Percentiles rank a stretch among this genome's conserved stretches.
These are phyloP conservation scores for Pyrrhoderma lamaoense DNA, from an alignment of 1,284 basidiomycete genomes.

Conservation along the genomic window DNA sequence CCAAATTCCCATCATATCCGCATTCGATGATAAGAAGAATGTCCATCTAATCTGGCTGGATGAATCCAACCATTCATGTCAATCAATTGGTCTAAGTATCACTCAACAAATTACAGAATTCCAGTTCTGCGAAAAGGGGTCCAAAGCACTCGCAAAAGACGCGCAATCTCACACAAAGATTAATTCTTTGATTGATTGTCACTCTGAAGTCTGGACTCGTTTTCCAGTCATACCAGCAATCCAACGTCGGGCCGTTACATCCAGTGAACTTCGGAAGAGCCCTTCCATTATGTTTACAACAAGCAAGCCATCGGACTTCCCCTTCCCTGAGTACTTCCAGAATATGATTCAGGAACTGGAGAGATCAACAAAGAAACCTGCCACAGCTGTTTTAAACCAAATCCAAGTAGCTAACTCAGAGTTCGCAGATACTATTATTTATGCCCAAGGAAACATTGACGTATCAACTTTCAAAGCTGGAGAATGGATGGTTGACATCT, in stretches of 20 bases:
- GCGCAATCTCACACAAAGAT: slow-evolving; percentile 27
- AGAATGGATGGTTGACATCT: slow-evolving; percentile 54
- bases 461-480: slow-evolving; percentile 37
- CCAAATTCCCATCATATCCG: slow-evolving; percentile 31
- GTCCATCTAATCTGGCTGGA: slow-evolving; percentile 39
- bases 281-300: slow-evolving; percentile 39
- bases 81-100: slow-evolving; percentile 42
- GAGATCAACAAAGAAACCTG: slow-evolving; percentile 43
- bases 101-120: slow-evolving; percentile 49
- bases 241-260: slow-evolving; percentile 37
- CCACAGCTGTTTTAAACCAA: slow-evolving; percentile 33
- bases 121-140: slow-evolving; percentile 38
- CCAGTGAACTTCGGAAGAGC: slow-evolving; percentile 25
- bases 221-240: slow-evolving; percentile 55
- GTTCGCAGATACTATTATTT: slow-evolving; percentile 19
- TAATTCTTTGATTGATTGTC: slow-evolving; percentile 50
- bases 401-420: slow-evolving; percentile 28
- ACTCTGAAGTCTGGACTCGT: slow-evolving; percentile 54
- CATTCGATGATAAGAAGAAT: slow-evolving; percentile 34
- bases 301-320: background rate
- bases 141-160: slow-evolving; percentile 15
- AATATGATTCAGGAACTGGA: slow-evolving; percentile 42
- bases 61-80: slow-evolving; percentile 24
- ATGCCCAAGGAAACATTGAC: slow-evolving; percentile 15
- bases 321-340: slow-evolving; percentile 33